Evolutionary conservation across 805 yeast species (phyloP).

Genomic region (Candida yuanshanica): DNA sequence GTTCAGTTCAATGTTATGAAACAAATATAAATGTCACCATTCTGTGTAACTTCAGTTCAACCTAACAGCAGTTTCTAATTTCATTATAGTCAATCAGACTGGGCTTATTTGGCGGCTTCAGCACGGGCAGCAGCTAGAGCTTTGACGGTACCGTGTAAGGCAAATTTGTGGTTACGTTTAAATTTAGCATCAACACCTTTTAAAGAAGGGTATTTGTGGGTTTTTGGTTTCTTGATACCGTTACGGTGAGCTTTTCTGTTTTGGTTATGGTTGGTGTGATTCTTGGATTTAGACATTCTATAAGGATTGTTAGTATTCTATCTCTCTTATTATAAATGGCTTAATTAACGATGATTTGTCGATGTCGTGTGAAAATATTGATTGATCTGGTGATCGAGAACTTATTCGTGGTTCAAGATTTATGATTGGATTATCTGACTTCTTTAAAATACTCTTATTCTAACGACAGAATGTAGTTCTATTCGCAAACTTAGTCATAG

Average conservation of each 20-base stretch:
- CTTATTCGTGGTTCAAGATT: no score
- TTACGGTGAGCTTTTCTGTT: slow-evolving; percentile 99
- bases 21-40: not conserved
- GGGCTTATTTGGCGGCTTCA: slow-evolving; percentile 27
- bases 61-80: slow-evolving; percentile 1
- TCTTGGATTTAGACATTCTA: slow-evolving; percentile 97
- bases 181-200: slow-evolving; percentile 99
- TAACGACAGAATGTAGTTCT: no score
- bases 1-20: not conserved
- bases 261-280: slow-evolving; percentile 99
- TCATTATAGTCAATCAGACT: not conserved
- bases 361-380: not conserved
- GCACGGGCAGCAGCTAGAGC: slow-evolving; percentile 82
- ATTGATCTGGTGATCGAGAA: no score
- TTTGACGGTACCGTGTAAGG: slow-evolving; percentile 95
- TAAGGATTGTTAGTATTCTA: slow-evolving; percentile 26
- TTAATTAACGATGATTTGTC: not conserved
- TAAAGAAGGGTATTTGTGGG: slow-evolving; percentile 96
- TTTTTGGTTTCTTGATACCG: slow-evolving; percentile 99
- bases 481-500: no score
- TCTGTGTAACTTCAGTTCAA: not conserved
- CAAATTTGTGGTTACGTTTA: slow-evolving; percentile 99
- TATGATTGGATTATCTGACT: no score
- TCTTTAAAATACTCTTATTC: no score
- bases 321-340: not conserved